These are phyloP conservation scores for Teratosphaeria zuluensis DNA, from an alignment of 2,329 filamentous ascomycete species.

Conservation along the genomic window DNA sequence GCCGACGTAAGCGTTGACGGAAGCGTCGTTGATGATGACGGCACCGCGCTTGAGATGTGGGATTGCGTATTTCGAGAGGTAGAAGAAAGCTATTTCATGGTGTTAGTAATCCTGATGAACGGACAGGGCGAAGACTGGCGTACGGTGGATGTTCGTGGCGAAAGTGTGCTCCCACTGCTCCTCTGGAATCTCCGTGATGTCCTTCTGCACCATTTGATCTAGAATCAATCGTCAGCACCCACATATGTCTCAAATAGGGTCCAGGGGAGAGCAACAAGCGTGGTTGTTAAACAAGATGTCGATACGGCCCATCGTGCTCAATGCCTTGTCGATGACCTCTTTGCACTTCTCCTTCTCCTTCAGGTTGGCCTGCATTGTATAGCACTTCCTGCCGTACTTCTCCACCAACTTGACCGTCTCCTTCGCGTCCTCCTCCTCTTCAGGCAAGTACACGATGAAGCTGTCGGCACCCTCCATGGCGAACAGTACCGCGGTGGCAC, in stretches of 20 bases:
- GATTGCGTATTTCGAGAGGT: constrained; percentile 65
- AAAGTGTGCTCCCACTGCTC: constrained; percentile 75
- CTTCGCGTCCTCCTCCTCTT: constrained; percentile 67
- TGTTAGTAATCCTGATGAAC: background rate
- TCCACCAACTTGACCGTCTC: constrained; percentile 64
- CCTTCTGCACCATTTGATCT: constrained; percentile 62
- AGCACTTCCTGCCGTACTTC: constrained; percentile 54
- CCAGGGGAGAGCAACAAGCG: constrained; percentile 22
- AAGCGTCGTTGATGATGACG: constrained; percentile 77
- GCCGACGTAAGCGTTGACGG: constrained; percentile 74
- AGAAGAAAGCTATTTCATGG: constrained; percentile 49
- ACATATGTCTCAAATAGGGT: background rate
- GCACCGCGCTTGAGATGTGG: constrained; percentile 65
- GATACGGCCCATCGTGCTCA: constrained; percentile 57
- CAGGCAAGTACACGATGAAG: constrained; percentile 62
- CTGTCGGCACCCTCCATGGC: constrained; percentile 71
- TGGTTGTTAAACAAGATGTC: constrained; percentile 69
- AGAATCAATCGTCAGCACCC: background rate
- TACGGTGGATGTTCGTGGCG: constrained; percentile 65
- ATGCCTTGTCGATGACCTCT: constrained; percentile 56
- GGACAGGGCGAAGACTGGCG: constrained; percentile 1
- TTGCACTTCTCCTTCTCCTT: constrained; percentile 58
- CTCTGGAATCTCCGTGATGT: constrained; percentile 63
- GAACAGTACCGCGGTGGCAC: constrained; percentile 65
- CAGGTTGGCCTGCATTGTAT: constrained; percentile 56